Evolutionary conservation across 495 filamentous ascomycete species (phyloP).

Genomic region (Aspergillus bridgeri): DNA sequence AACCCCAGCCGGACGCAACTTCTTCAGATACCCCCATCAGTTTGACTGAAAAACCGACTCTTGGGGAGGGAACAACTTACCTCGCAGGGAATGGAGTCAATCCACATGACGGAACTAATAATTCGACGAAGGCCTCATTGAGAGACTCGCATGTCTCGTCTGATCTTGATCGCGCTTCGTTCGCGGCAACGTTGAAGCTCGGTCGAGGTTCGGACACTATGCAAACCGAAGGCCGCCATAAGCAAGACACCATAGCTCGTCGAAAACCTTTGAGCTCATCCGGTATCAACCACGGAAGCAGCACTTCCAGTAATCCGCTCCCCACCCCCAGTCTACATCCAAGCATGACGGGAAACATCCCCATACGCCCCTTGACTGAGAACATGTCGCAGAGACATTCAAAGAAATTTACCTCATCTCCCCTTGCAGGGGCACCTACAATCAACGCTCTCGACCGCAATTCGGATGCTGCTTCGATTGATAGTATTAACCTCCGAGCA

Average conservation of each 20-base stretch:
- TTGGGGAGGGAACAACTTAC: background rate
- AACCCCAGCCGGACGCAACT: slow-evolving; percentile 15
- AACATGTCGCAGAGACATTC: slow-evolving; percentile 13
- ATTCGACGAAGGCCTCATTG: background rate
- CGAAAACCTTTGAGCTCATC: background rate
- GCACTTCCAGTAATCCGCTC: background rate
- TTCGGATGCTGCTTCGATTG: background rate
- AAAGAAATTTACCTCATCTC: slow-evolving; percentile 34
- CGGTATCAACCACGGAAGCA: background rate
- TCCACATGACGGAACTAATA: background rate
- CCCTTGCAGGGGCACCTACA: slow-evolving; percentile 27
- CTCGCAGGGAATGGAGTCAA: background rate
- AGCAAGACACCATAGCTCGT: background rate
- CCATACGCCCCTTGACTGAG: slow-evolving; percentile 12
- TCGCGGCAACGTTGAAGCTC: slow-evolving; percentile 28
- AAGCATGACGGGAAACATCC: slow-evolving; percentile 1
- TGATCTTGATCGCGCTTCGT: slow-evolving; percentile 31
- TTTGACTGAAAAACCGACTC: background rate
- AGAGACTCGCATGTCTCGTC: background rate
- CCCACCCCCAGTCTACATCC: background rate
- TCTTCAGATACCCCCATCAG: background rate
- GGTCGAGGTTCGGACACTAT: slow-evolving; percentile 5
- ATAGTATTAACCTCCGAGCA: background rate
- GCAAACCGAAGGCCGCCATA: background rate
- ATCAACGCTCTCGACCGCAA: slow-evolving; percentile 5